phyloP scores from a whole-genome alignment of 345 rosid genomes.

The Sisymbrium irio region DNA sequence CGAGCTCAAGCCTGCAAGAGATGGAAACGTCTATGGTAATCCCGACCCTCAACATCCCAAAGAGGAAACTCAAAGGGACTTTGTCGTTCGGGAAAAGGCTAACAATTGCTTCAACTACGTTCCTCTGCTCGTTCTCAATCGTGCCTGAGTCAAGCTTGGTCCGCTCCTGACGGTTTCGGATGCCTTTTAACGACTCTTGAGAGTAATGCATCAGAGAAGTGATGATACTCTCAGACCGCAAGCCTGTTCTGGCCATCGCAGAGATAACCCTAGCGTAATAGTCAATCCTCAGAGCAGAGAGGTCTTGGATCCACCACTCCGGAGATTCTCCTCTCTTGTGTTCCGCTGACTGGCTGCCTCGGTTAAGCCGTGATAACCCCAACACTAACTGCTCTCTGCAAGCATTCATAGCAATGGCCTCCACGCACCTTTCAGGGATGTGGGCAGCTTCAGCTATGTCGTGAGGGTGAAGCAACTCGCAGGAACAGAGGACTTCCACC shows the following conservation, averaged over 20 bases:
- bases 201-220: conserved; percentile 80
- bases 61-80: conserved; percentile 67
- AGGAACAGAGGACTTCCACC: conserved; percentile 59
- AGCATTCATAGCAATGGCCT: conserved; percentile 73
- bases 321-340: conserved; percentile 47
- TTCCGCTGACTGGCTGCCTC: conserved; percentile 39
- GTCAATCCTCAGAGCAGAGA: conserved; percentile 55
- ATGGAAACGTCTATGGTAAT: conserved; percentile 47
- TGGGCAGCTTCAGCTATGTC: conserved; percentile 48
- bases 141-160: conserved; percentile 27
- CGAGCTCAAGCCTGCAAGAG: conserved; percentile 67
- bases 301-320: conserved; percentile 87
- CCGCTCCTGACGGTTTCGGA: conserved; percentile 51
- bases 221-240: conserved; percentile 54
- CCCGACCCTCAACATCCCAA: conserved; percentile 75
- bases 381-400: conserved; percentile 74
- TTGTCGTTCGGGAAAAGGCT: conserved; percentile 57
- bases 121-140: conserved; percentile 44
- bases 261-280: conserved; percentile 56
- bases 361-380: conserved; percentile 33
- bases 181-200: conserved; percentile 59
- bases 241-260: conserved; percentile 61
- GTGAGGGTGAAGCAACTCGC: conserved; percentile 41
- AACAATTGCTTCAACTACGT: conserved; percentile 61
- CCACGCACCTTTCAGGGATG: conserved; percentile 56